Conservation (phyloP, 768 basidiomycete species). For the Holtermannia corniformis region DNA sequence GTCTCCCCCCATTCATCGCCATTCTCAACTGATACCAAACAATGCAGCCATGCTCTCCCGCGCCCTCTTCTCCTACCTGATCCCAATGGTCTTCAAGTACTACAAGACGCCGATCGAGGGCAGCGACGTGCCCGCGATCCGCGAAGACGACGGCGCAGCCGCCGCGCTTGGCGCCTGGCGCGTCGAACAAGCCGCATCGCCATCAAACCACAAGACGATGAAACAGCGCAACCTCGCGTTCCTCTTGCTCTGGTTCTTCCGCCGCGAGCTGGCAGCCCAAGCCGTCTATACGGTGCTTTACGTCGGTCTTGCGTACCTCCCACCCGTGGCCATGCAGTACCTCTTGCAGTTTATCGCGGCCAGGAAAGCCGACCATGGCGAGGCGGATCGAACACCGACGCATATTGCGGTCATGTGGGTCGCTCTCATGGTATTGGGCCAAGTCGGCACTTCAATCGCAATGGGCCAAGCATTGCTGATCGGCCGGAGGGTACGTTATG, state of each 20-base stretch:
- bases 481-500: conserved; percentile 34
- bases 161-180: conserved; percentile 26
- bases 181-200: conserved; percentile 19
- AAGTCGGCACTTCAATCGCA: conserved; percentile 27
- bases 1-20: neutral
- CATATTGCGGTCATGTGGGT: conserved; percentile 44
- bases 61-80: conserved; percentile 30
- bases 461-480: conserved; percentile 39
- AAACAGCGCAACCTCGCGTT: conserved; percentile 22
- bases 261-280: conserved; percentile 17
- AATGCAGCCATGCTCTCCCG: conserved; percentile 27
- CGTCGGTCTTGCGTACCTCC: conserved; percentile 39
- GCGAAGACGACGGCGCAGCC: conserved; percentile 35
- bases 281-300: conserved; percentile 30
- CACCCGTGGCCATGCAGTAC: conserved; percentile 41
- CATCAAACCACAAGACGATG: conserved; percentile 11
- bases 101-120: conserved; percentile 25
- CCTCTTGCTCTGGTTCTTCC: conserved; percentile 30
- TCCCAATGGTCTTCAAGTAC: conserved; percentile 34
- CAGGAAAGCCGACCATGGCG: conserved; percentile 23
- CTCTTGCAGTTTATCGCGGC: conserved; percentile 40
- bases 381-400: conserved; percentile 27
- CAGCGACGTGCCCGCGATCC: conserved; percentile 32
- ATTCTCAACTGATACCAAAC: neutral
- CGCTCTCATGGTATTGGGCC: conserved; percentile 39